Evolutionary conservation across 129 eudicot genomes (phyloP), one percentile per base, ranked within the genome.

Genomic region (Chrysanthemum lavandulifolium): DNA sequence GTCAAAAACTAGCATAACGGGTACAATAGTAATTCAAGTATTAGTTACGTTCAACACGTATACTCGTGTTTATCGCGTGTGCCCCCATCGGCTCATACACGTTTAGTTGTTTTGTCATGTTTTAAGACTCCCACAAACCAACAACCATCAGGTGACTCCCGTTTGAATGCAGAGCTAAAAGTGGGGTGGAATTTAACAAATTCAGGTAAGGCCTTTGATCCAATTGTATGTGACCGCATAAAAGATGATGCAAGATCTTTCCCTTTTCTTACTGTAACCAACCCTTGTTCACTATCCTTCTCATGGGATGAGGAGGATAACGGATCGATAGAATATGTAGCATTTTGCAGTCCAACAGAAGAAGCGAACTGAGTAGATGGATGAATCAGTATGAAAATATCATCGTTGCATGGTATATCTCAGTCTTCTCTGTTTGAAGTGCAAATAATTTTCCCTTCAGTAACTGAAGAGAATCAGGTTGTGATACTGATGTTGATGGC

Each of bases 381-480:
- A 61, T 88, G 96, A 78, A 83, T 86, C 61, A 89, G 94, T 76
- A 92, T 83, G 82, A 89, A 86, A 69, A 89, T 85, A 81, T 89
- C 95, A 82, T 92, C 96, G 67, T 92, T 92, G 79, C 96, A 85
- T 31, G 98, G 96, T 68, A 92, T 89, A 50, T 92, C 98, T 11
- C 86, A 75, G 75, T 89, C 95, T 79, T 89, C 95, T 1, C 84
- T 87, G 73, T 92, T 92, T 74, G 89, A 75, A 13, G 82, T 67
- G 81, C 98, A 92, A 61, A 67, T 75, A 19, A 83, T 80, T 75
- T 62, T 64, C 59, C 89, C 88, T 76, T 74, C 80, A 4, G 61
- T 52, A 64, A 71, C 67, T 74, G 82, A 74, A 65, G 67, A 78
- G 73, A 56, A 14, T 78, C 83, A 31, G 72, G 60, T 69, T 49